Evolutionary conservation across 1,139 yeast genomes (phyloP).

Genomic region (Meyerozyma athensensis): DNA sequence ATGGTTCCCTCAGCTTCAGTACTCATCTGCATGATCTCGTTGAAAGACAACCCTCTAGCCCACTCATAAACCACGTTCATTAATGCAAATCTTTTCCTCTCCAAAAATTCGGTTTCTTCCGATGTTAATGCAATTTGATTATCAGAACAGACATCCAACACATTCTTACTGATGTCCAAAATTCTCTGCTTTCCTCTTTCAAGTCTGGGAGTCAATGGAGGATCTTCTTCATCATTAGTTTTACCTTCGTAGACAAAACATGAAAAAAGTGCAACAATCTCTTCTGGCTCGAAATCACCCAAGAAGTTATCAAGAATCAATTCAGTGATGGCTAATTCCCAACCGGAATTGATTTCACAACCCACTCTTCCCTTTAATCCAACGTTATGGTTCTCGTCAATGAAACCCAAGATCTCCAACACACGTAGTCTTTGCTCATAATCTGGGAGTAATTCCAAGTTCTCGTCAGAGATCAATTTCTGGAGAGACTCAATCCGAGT

Average conservation of each 20-base stretch:
- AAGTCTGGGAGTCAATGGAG: conserved; percentile 73
- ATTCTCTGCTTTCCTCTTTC: conserved; percentile 74
- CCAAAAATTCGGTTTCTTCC: conserved; percentile 82
- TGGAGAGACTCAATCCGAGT: conserved; percentile 53
- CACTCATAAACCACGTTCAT: conserved; percentile 95
- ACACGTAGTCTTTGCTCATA: conserved; percentile 86
- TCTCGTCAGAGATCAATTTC: conserved; percentile 73
- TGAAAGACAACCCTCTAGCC: conserved; percentile 93
- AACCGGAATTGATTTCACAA: conserved; percentile 84
- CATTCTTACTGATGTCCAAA: conserved; percentile 60
- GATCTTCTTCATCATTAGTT: conserved; percentile 55
- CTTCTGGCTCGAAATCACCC: conserved; percentile 93
- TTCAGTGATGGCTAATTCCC: conserved; percentile 87
- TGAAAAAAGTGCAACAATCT: conserved; percentile 87
- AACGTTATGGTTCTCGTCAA: conserved; percentile 73
- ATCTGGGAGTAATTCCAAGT: conserved; percentile 85
- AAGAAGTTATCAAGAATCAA: conserved; percentile 84
- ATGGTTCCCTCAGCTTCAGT: conserved; percentile 95
- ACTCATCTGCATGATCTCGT: conserved; percentile 83
- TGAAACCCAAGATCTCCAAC: conserved; percentile 66
- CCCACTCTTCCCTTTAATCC: conserved; percentile 83
- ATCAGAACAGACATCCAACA: conserved; percentile 57
- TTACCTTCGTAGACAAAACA: conserved; percentile 92
- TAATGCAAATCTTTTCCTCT: conserved; percentile 80
- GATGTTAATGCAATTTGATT: conserved; percentile 73